Evolutionary conservation across 2,329 filamentous ascomycete genomes (phyloP).

Genomic region (Stagonosporopsis rhizophila): DNA sequence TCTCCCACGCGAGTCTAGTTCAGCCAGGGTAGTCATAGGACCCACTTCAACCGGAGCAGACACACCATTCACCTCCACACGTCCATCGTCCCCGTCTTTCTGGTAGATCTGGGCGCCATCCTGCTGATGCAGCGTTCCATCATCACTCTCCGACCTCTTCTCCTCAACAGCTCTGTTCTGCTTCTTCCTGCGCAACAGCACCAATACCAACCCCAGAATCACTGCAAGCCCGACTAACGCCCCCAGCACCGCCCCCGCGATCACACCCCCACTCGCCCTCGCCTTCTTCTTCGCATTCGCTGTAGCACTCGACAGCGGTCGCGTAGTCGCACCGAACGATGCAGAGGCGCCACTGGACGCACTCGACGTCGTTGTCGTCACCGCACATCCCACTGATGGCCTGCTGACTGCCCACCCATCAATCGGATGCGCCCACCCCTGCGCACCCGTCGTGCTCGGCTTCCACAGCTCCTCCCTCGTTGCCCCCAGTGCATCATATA

Average conservation of each 20-base stretch:
- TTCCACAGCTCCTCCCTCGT: constrained; percentile 2
- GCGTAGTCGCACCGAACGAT: neutral
- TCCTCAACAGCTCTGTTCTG: neutral
- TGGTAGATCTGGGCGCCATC: neutral
- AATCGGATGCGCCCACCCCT: constrained; percentile 18
- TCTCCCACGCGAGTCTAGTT: neutral
- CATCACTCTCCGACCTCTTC: neutral
- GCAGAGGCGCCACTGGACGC: neutral
- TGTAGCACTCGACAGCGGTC: neutral
- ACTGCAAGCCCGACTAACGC: constrained; percentile 2
- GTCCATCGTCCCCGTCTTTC: neutral
- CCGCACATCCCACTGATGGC: constrained; percentile 2
- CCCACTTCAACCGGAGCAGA: neutral
- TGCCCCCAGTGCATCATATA: constrained; percentile 6
- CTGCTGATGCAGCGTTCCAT: neutral
- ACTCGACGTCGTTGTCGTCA: neutral
- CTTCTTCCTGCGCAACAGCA: neutral
- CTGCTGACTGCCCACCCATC: constrained; percentile 14
- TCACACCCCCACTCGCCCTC: neutral
- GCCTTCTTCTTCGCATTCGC: constrained; percentile 4
- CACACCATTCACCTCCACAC: constrained; percentile 1
- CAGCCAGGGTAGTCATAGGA: neutral
- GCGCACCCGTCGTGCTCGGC: constrained; percentile 10
- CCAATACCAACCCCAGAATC: neutral
- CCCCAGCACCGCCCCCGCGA: constrained; percentile 10